phyloP scores from a whole-genome alignment of 176 grass and related monocot species.

The Juncus inflexus region DNA sequence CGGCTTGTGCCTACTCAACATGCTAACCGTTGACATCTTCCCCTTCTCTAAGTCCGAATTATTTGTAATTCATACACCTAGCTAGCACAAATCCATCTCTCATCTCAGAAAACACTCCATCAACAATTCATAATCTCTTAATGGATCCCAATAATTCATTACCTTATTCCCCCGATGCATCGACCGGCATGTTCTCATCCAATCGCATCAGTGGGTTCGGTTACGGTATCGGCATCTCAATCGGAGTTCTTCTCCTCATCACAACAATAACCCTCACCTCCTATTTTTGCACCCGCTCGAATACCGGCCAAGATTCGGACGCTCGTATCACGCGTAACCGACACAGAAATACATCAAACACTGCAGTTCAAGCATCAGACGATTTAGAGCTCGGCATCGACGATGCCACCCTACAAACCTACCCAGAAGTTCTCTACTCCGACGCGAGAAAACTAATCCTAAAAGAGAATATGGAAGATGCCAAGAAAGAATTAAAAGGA shows the following conservation, averaged over 20 bases:
- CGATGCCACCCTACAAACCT: conserved; percentile 51
- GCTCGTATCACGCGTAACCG: not conserved
- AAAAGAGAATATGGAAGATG: not conserved
- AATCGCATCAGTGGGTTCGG: conserved; percentile 45
- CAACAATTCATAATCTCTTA: not conserved
- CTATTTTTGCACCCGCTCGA: conserved; percentile 60
- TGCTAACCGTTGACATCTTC: conserved; percentile 18
- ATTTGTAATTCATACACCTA: too few species aligned
- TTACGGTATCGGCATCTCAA: conserved; percentile 56
- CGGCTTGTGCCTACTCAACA: conserved; percentile 10
- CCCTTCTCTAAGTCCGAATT: too few species aligned
- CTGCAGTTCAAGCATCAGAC: not conserved
- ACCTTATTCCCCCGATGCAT: not conserved
- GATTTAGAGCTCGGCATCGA: conserved; percentile 55
- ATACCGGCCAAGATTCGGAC: not conserved
- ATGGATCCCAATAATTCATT: conserved; percentile 15
- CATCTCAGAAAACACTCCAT: not conserved
- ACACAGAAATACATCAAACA: not conserved
- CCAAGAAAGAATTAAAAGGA: not conserved
- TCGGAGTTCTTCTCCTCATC: conserved; percentile 67
- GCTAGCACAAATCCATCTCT: not conserved
- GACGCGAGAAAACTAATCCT: conserved; percentile 28
- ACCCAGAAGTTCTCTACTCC: conserved; percentile 43
- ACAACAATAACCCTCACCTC: conserved; percentile 49
- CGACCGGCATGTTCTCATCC: conserved; percentile 43